Base-by-base conservation (phyloP, 345 rosid genomes). In the Trapa bicornis region DNA sequence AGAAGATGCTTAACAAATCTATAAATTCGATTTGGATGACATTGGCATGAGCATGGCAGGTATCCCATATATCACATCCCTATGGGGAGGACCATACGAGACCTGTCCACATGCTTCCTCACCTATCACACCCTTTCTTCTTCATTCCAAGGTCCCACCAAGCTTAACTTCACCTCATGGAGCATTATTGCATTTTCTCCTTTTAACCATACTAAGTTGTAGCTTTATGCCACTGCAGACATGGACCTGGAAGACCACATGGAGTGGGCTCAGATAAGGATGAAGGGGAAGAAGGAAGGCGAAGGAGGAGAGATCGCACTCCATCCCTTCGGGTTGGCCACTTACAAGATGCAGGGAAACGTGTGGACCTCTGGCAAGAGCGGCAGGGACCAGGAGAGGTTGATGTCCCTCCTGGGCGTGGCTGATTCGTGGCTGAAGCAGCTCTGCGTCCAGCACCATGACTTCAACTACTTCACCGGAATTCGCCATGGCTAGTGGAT, bases 391-490 rank as follows among this genome's bases (percentile, higher is more conserved):
- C 83, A 80, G 36, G 83, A 80, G 36, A 72, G 79, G 83, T 67
- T 82, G 36, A 66, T 63, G 64, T 82, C 86, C 48, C 77, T 80
- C 32, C 68, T 75, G 66, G 75, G 83, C 66, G 82, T 82, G 68
- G 86, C 83, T 7, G 82, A 80, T 75, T 82, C 86, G 45, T 82
- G 86, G 86, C 80, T 82, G 60, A 82, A 82, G 78, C 86, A 82
- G 71, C 81, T 82, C 11, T 41, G 71, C 75, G 83, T 82, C 70
- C 82, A 82, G 58, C 86, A 80, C 75, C 83, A 80, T 36, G 86
- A 82, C 72, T 82, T 80, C 79, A 66, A 82, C 58, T 80, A 82
- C 78, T 82, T 80, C 79, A 75, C 58, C 37, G 80, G 81, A 52
- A 50, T 69, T 52, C 66, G 63, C 37, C 73, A 29, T 48, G 70